Percentiles rank a stretch among this genome's conserved stretches.
Evolutionary conservation across 2,329 filamentous ascomycete genomes (phyloP).

Genomic region (Phialophora chinensis): DNA sequence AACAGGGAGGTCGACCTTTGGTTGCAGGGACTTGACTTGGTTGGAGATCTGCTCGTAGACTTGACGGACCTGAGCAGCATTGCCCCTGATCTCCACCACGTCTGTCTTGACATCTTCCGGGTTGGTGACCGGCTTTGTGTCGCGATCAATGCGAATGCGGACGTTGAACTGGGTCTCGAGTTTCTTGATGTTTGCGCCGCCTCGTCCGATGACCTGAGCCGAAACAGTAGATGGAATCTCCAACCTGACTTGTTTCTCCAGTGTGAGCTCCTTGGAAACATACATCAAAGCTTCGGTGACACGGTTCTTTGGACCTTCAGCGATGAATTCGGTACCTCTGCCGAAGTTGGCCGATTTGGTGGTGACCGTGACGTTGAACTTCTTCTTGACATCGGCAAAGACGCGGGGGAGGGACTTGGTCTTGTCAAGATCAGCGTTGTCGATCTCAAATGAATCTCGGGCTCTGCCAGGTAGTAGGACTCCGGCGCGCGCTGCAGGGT

Average conservation of each 20-base stretch:
- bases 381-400: slow-evolving; percentile 88
- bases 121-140: slow-evolving; percentile 62
- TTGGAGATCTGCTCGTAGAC: slow-evolving; percentile 83
- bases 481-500: slow-evolving; percentile 43
- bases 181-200: slow-evolving; percentile 85
- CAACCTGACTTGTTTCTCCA: slow-evolving; percentile 75
- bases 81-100: slow-evolving; percentile 87
- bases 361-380: slow-evolving; percentile 83
- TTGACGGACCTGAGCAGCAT: slow-evolving; percentile 82
- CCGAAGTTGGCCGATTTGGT: slow-evolving; percentile 71
- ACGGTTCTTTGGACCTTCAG: slow-evolving; percentile 79
- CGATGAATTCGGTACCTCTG: slow-evolving; percentile 79
- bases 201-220: slow-evolving; percentile 90
- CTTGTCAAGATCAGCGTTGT: slow-evolving; percentile 75
- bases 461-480: slow-evolving; percentile 74
- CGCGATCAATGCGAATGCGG: slow-evolving; percentile 83
- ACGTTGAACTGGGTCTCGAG: slow-evolving; percentile 90
- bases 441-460: slow-evolving; percentile 75
- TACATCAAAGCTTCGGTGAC: slow-evolving; percentile 89
- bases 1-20: slow-evolving; percentile 80
- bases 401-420: slow-evolving; percentile 83
- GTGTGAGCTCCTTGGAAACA: slow-evolving; percentile 83
- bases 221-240: slow-evolving; percentile 82
- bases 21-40: slow-evolving; percentile 84
- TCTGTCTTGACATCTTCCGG: slow-evolving; percentile 78